These are phyloP conservation scores for Escovopsis sp. DNA, from an alignment of 2,329 filamentous ascomycete species.

Conservation along the genomic window DNA sequence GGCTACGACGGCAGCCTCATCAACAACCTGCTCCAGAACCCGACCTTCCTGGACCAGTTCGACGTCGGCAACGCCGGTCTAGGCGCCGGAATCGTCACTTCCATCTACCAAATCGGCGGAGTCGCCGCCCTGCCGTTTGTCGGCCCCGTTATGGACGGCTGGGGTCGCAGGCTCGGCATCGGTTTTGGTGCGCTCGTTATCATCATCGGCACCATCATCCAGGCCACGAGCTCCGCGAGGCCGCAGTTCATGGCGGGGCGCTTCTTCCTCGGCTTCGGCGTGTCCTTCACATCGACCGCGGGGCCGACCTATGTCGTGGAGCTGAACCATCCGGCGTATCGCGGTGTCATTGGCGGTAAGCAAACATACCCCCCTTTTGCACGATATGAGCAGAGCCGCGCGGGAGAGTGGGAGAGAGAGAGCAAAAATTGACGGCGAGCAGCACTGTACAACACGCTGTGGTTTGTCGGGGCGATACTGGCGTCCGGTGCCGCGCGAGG, in stretches of 20 bases:
- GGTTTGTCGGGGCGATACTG: constrained; percentile 33
- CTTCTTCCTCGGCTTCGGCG: constrained; percentile 40
- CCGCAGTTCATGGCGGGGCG: constrained; percentile 38
- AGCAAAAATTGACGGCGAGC: neutral
- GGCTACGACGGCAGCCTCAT: constrained; percentile 36
- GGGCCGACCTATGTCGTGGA: constrained; percentile 26
- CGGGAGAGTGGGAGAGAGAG: no score
- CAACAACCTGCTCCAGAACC: constrained; percentile 30
- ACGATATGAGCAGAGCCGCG: no score
- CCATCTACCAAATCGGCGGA: constrained; percentile 36
- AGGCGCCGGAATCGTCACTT: constrained; percentile 32
- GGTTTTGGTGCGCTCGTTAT: constrained; percentile 27
- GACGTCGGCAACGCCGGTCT: constrained; percentile 26
- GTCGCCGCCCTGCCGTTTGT: constrained; percentile 32
- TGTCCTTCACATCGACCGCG: constrained; percentile 23
- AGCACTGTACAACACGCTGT: constrained; percentile 26
- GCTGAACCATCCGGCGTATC: constrained; percentile 29
- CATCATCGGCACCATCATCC: constrained; percentile 31
- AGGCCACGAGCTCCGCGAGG: constrained; percentile 22
- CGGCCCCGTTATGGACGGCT: constrained; percentile 31
- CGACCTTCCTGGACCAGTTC: constrained; percentile 24
- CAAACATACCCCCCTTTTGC: neutral
- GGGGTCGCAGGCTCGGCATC: constrained; percentile 32
- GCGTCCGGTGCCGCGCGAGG: constrained; percentile 34
- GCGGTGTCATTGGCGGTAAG: constrained; percentile 24